phyloP scores from a whole-genome alignment of 2,329 filamentous ascomycete species.

The Arthrobotrys conoides region DNA sequence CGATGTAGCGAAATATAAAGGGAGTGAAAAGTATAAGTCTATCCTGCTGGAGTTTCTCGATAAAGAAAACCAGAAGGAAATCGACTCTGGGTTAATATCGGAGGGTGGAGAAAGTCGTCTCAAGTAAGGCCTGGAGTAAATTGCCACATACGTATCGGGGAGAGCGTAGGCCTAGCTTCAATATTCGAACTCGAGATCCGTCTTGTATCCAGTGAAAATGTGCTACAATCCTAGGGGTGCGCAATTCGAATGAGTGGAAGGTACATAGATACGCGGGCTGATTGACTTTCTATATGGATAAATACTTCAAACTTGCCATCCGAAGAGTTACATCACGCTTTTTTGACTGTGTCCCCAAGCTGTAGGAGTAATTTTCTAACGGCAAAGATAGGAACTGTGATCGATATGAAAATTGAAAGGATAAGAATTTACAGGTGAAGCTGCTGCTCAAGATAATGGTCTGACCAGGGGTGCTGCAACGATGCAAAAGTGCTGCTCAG shows the following conservation, averaged over 20 bases:
- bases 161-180: too few relatives aligned
- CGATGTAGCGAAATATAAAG: conserved; percentile 83
- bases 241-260: too few relatives aligned
- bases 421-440: conserved; percentile 5
- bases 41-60: conserved; percentile 84
- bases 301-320: too few relatives aligned
- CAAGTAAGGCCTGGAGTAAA: conserved; percentile 11
- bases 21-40: conserved; percentile 79
- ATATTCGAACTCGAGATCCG: too few relatives aligned
- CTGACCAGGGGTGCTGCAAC: not conserved
- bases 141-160: too few relatives aligned
- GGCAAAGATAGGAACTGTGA: not conserved
- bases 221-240: too few relatives aligned
- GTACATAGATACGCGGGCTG: too few relatives aligned
- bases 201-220: too few relatives aligned
- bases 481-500: conserved; percentile 67
- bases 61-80: conserved; percentile 79
- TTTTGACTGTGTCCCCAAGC: not conserved
- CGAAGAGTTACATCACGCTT: not conserved
- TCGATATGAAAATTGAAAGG: not conserved
- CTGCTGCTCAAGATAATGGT: not conserved
- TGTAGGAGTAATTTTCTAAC: not conserved
- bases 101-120: conserved; percentile 71
- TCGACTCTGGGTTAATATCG: conserved; percentile 76
- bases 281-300: too few relatives aligned